Evolutionary conservation across 2,329 filamentous ascomycete genomes (phyloP).

Genomic region (Phialophora macrospora): DNA sequence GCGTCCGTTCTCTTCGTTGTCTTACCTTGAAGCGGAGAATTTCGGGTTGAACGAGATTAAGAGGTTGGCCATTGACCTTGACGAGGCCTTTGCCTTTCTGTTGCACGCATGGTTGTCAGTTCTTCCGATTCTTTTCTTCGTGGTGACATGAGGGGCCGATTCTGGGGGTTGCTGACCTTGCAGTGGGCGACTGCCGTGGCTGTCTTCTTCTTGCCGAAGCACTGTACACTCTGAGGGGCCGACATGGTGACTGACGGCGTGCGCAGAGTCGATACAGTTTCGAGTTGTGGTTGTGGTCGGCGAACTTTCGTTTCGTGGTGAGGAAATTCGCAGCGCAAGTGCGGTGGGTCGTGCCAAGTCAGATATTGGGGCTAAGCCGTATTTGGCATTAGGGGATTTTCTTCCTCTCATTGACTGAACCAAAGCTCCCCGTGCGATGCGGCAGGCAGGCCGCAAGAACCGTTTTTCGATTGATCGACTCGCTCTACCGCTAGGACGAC

Average conservation of each 20-base stretch:
- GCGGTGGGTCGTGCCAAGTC: slow-evolving; percentile 15
- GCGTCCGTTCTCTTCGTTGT: background rate
- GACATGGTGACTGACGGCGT: slow-evolving; percentile 65
- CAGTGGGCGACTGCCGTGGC: slow-evolving; percentile 87
- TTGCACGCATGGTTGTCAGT: slow-evolving; percentile 36
- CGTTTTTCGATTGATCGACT: background rate
- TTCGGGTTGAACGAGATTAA: slow-evolving; percentile 92
- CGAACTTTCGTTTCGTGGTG: slow-evolving; percentile 2
- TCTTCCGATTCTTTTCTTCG: background rate
- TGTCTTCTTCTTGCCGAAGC: slow-evolving; percentile 99
- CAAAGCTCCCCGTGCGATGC: background rate
- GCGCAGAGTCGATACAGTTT: slow-evolving; percentile 33
- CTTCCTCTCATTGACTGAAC: background rate
- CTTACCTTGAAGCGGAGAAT: slow-evolving; percentile 94
- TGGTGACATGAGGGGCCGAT: background rate
- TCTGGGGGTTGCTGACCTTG: slow-evolving; percentile 67
- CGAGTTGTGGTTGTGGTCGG: background rate
- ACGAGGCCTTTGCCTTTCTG: slow-evolving; percentile 84
- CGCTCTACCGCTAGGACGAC: background rate
- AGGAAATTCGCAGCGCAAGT: slow-evolving; percentile 18
- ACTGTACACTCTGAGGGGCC: slow-evolving; percentile 83
- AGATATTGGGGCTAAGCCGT: background rate
- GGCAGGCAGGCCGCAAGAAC: background rate
- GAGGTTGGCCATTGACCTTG: slow-evolving; percentile 98
- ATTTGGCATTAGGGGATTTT: slow-evolving; percentile 3